Percentiles rank a stretch among this genome's conserved stretches.
Evolutionary conservation across 2,329 filamentous ascomycete genomes (phyloP).

Genomic region (Gnomoniopsis sp.): DNA sequence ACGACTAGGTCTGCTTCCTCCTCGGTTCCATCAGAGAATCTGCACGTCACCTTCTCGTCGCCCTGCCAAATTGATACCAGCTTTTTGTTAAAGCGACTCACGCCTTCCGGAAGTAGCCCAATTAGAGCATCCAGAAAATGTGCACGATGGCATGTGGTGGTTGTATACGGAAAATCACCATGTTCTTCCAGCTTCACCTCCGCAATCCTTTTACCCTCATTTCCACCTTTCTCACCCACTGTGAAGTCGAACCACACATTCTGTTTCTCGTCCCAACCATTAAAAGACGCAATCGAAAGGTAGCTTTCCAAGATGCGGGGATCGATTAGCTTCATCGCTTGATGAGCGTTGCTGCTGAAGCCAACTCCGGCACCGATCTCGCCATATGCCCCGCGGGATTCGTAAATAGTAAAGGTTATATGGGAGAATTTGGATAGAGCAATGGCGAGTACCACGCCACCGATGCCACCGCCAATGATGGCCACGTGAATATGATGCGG

Average conservation of each 20-base stretch:
- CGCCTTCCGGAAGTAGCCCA: not conserved
- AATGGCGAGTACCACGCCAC: not conserved
- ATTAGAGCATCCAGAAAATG: not conserved
- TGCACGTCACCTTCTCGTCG: not conserved
- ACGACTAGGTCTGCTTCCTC: not conserved
- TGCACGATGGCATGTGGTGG: not conserved
- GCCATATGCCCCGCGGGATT: not conserved
- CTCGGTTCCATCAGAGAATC: not conserved
- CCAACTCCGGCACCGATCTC: slow-evolving; percentile 5
- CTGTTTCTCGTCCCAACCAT: too few species aligned
- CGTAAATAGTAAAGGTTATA: slow-evolving; percentile 1
- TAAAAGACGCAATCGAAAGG: not conserved
- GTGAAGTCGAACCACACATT: slow-evolving; percentile 2
- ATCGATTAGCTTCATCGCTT: not conserved
- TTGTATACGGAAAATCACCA: not conserved
- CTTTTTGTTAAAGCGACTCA: not conserved
- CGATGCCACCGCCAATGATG: slow-evolving; percentile 3
- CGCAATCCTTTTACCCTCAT: not conserved
- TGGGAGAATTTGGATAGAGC: slow-evolving; percentile 4
- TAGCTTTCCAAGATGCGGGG: slow-evolving; percentile 5
- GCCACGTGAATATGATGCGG: not conserved
- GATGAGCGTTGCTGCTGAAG: slow-evolving; percentile 1
- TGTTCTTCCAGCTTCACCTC: not conserved
- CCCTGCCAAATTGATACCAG: not conserved
- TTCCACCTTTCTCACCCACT: not conserved